Conservation (phyloP, 768 basidiomycete species). For the Serendipita sp. region DNA sequence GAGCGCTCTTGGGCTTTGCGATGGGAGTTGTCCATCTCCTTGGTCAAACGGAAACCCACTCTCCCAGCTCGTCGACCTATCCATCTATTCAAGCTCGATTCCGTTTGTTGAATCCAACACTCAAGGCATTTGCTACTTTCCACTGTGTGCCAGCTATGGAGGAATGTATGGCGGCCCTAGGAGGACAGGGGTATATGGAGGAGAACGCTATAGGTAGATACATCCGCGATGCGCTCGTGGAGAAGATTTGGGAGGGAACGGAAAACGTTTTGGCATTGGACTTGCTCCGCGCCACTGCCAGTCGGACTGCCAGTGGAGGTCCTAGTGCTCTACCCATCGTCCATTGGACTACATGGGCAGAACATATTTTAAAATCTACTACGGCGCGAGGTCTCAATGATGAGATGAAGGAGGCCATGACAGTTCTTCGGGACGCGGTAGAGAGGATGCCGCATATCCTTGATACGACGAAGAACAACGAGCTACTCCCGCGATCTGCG, state of each 20-base stretch:
- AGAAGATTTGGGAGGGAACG: conserved; percentile 76
- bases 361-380: conserved; percentile 26
- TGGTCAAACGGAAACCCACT: conserved; percentile 35
- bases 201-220: conserved; percentile 54
- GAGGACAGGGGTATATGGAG: conserved; percentile 74
- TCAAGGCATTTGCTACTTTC: conserved; percentile 56
- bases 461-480: conserved; percentile 23
- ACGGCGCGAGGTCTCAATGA: background rate
- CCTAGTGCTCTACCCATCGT: conserved; percentile 11
- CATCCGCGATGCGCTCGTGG: conserved; percentile 55
- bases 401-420: background rate
- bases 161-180: conserved; percentile 57
- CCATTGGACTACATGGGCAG: conserved; percentile 34
- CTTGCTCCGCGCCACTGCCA: conserved; percentile 38
- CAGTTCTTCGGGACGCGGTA: background rate
- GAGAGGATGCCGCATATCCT: conserved; percentile 26
- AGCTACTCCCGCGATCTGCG: conserved; percentile 39
- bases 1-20: conserved; percentile 45
- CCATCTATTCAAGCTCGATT: background rate
- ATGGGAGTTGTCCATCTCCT: conserved; percentile 45
- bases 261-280: conserved; percentile 45
- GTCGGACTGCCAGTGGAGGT: conserved; percentile 29
- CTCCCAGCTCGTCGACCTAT: no score
- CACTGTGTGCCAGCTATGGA: conserved; percentile 49
- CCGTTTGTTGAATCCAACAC: background rate